Conservation (phyloP, 2,329 filamentous ascomycete species). For the Hortaea sp. region DNA sequence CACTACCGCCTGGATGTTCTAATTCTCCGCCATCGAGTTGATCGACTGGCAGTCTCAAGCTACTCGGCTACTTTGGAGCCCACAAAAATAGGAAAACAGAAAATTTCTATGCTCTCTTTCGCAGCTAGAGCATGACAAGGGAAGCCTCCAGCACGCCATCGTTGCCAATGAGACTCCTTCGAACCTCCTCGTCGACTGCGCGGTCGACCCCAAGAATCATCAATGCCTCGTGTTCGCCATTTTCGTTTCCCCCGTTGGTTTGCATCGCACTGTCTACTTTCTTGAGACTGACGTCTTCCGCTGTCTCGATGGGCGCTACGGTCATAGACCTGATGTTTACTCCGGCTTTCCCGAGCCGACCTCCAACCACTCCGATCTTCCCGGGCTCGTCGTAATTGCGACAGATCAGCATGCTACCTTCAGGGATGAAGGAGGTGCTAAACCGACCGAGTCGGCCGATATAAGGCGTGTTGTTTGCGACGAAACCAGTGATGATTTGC, state of each 20-base stretch:
- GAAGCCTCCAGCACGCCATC: slow-evolving; percentile 46
- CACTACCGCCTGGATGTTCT: no score
- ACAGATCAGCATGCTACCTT: slow-evolving; percentile 65
- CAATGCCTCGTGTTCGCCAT: slow-evolving; percentile 53
- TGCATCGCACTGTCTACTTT: slow-evolving; percentile 5
- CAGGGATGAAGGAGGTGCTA: slow-evolving; percentile 60
- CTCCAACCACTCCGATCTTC: slow-evolving; percentile 73
- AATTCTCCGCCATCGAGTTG: no score
- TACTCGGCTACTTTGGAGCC: no score
- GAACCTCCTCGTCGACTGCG: slow-evolving; percentile 48
- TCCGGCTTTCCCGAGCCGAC: slow-evolving; percentile 55
- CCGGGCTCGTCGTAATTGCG: slow-evolving; percentile 74
- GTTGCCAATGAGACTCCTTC: slow-evolving; percentile 37
- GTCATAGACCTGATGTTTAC: slow-evolving; percentile 78
- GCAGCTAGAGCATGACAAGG: slow-evolving; percentile 36
- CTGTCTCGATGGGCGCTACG: slow-evolving; percentile 48
- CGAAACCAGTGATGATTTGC: slow-evolving; percentile 55
- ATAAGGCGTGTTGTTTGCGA: slow-evolving; percentile 52
- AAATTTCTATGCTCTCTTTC: no score
- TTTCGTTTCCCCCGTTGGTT: slow-evolving; percentile 19
- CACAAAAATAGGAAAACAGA: no score
- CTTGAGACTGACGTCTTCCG: slow-evolving; percentile 1
- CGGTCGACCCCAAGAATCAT: slow-evolving; percentile 73
- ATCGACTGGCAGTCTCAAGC: no score
- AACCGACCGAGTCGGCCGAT: slow-evolving; percentile 68